These are phyloP conservation scores for Ophiosphaerella korrae DNA, from an alignment of 2,329 filamentous ascomycete species.

Conservation along the genomic window DNA sequence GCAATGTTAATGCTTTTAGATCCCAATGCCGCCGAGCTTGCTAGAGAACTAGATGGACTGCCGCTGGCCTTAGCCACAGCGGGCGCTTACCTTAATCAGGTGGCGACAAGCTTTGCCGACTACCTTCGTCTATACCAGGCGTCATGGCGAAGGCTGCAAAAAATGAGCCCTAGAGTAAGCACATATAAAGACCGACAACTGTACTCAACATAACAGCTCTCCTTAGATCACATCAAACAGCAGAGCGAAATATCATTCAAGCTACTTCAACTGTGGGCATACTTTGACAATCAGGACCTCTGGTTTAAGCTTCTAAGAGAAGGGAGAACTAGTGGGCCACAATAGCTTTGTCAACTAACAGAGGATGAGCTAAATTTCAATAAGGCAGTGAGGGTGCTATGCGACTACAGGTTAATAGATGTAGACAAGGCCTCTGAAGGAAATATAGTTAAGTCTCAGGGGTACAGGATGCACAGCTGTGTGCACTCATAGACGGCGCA, in stretches of 20 bases:
- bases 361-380: slow-evolving; percentile 33
- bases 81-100: slow-evolving; percentile 1
- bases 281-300: slow-evolving; percentile 46
- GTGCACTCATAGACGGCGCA: slow-evolving; percentile 41
- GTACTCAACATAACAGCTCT: slow-evolving; percentile 12
- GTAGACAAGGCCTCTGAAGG: slow-evolving; percentile 12
- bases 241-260: slow-evolving; percentile 5
- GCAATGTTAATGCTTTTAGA: slow-evolving; percentile 23
- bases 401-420: slow-evolving; percentile 38
- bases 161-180: slow-evolving; percentile 15
- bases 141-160: slow-evolving; percentile 26
- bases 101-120: slow-evolving; percentile 16
- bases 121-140: slow-evolving; percentile 43
- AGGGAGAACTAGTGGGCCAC: neutral
- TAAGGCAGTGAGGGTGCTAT: slow-evolving; percentile 33
- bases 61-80: slow-evolving; percentile 8
- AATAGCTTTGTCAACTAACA: slow-evolving; percentile 32
- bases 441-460: slow-evolving; percentile 12
- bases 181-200: slow-evolving; percentile 28
- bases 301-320: slow-evolving; percentile 52
- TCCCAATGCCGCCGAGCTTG: slow-evolving; percentile 28
- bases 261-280: slow-evolving; percentile 15
- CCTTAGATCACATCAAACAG: slow-evolving; percentile 8
- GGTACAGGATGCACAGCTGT: slow-evolving; percentile 44
- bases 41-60: slow-evolving; percentile 5